Percentiles rank a stretch among this genome's conserved stretches.
Conservation (phyloP, 176 grass and related monocot genomes). For the Hyparrhenia diplandra region DNA sequence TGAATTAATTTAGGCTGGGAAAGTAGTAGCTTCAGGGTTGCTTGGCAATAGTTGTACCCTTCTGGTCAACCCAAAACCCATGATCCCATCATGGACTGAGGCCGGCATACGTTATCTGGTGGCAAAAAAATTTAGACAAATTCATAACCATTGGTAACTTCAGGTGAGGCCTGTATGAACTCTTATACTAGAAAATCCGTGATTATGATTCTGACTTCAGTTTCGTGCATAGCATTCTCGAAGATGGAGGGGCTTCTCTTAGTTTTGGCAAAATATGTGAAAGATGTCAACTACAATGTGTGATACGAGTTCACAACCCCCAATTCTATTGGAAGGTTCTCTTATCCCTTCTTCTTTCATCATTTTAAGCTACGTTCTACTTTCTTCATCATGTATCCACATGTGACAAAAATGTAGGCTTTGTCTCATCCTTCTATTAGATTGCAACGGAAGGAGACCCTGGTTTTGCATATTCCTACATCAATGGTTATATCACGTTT, state of each 20-base stretch:
- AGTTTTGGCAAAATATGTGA: slow-evolving; percentile 43
- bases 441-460: slow-evolving; percentile 62
- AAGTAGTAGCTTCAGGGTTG: slow-evolving; percentile 45
- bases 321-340: slow-evolving; percentile 90
- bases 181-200: background rate
- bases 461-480: slow-evolving; percentile 76
- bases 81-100: slow-evolving; percentile 66
- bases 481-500: slow-evolving; percentile 73
- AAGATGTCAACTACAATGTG: slow-evolving; percentile 40
- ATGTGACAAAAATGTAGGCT: background rate
- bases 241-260: slow-evolving; percentile 69
- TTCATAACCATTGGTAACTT: slow-evolving; percentile 64
- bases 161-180: slow-evolving; percentile 39
- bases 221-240: slow-evolving; percentile 37
- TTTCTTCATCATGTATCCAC: background rate
- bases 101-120: background rate
- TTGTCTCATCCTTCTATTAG: background rate
- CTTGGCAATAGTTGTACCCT: slow-evolving; percentile 28
- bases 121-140: slow-evolving; percentile 8
- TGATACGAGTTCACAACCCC: slow-evolving; percentile 53
- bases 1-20: slow-evolving; percentile 44
- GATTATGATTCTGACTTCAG: background rate
- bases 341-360: background rate
- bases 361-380: background rate
- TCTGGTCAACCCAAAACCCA: slow-evolving; percentile 60